phyloP scores from a whole-genome alignment of 2,329 filamentous ascomycete genomes.

The Penicillium sp. region DNA sequence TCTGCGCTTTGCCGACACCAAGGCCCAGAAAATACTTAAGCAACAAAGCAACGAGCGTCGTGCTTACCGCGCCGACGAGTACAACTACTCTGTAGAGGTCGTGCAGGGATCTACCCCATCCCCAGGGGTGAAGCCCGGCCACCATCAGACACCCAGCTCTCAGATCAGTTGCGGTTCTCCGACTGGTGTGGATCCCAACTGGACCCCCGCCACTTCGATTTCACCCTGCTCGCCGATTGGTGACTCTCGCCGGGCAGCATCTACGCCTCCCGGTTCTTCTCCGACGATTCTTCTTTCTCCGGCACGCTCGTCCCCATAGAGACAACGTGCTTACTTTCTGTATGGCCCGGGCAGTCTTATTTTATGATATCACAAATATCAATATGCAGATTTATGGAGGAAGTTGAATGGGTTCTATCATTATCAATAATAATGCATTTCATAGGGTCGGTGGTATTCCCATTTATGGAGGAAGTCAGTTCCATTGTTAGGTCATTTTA shows the following conservation, averaged over 20 bases:
- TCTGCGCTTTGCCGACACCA: slow-evolving; percentile 94
- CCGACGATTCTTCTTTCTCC: slow-evolving; percentile 38
- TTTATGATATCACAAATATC: too few species aligned
- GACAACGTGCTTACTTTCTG: neutral
- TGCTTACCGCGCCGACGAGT: slow-evolving; percentile 93
- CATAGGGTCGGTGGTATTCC: too few species aligned
- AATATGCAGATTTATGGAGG: too few species aligned
- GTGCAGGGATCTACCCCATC: slow-evolving; percentile 46
- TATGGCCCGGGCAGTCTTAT: too few species aligned
- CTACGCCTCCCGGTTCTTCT: slow-evolving; percentile 38
- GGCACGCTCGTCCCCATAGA: slow-evolving; percentile 33
- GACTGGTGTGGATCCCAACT: slow-evolving; percentile 40
- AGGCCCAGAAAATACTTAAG: slow-evolving; percentile 94
- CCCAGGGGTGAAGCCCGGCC: slow-evolving; percentile 40
- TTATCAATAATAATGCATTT: too few species aligned
- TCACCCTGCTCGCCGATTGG: too few species aligned
- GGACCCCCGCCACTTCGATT: slow-evolving; percentile 50
- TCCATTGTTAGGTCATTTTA: too few species aligned
- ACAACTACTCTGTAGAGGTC: slow-evolving; percentile 59
- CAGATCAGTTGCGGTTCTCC: slow-evolving; percentile 45
- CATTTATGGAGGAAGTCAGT: too few species aligned
- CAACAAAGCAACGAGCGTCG: slow-evolving; percentile 91
- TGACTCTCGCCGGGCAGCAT: slow-evolving; percentile 40
- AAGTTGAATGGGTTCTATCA: too few species aligned
- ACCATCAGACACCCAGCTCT: slow-evolving; percentile 43